phyloP scores from a whole-genome alignment of 345 rosid species.

The Laguncularia racemosa region DNA sequence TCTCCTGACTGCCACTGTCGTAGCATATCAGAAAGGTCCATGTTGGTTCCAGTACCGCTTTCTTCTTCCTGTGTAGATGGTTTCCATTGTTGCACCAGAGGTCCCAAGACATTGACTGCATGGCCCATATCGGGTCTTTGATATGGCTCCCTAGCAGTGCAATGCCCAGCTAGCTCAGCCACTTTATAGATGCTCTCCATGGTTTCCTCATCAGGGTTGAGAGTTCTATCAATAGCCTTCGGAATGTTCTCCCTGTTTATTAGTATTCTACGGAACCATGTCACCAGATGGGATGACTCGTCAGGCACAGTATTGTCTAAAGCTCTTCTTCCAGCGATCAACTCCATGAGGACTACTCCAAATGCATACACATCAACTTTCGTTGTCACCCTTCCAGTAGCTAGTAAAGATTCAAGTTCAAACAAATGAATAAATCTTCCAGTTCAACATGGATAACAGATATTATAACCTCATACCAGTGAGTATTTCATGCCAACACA shows the following conservation, averaged over 20 bases:
- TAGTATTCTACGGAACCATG: slow-evolving; percentile 72
- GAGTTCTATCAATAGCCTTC: slow-evolving; percentile 46
- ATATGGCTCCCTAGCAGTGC: slow-evolving; percentile 75
- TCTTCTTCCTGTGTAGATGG: slow-evolving; percentile 65
- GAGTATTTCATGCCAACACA: background rate
- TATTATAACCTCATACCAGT: background rate
- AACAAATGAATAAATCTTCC: too few relatives aligned
- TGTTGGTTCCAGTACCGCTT: slow-evolving; percentile 50
- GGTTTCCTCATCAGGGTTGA: slow-evolving; percentile 56
- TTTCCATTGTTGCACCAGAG: slow-evolving; percentile 85
- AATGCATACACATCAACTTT: slow-evolving; percentile 85
- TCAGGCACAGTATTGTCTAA: slow-evolving; percentile 64
- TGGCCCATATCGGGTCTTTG: slow-evolving; percentile 95
- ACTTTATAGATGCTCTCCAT: slow-evolving; percentile 53
- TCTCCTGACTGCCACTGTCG: slow-evolving; percentile 82
- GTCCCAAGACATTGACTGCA: slow-evolving; percentile 65
- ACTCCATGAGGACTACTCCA: slow-evolving; percentile 87
- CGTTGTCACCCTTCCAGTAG: slow-evolving; percentile 88
- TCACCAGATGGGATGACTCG: slow-evolving; percentile 62
- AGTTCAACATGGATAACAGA: slow-evolving; percentile 7
- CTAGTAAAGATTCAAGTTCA: slow-evolving; percentile 16
- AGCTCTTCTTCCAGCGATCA: slow-evolving; percentile 82
- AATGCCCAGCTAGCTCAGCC: slow-evolving; percentile 84
- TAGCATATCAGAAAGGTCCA: slow-evolving; percentile 82
- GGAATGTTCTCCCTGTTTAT: slow-evolving; percentile 61